These are phyloP conservation scores for Xylaria telfairii DNA, from an alignment of 495 filamentous ascomycete species.

Conservation along the genomic window DNA sequence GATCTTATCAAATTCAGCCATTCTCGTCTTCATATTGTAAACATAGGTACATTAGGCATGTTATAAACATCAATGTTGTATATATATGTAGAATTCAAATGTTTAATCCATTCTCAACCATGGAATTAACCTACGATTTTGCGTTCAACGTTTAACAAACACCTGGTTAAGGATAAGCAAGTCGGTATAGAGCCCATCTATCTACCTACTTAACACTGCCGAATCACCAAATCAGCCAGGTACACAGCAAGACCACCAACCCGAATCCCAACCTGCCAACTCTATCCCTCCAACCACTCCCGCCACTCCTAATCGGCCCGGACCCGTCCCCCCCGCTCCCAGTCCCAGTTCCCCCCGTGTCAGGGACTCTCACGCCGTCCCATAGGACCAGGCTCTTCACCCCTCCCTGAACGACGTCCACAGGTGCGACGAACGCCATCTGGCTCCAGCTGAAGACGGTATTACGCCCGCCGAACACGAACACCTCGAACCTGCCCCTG, in stretches of 20 bases:
- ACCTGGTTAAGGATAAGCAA: too few relatives aligned
- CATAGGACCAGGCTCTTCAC: slow-evolving; percentile 33
- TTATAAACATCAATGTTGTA: too few relatives aligned
- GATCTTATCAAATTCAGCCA: too few relatives aligned
- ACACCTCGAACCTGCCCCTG: slow-evolving; percentile 59
- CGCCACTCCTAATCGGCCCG: neutral
- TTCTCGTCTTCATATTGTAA: too few relatives aligned
- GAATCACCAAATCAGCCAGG: neutral
- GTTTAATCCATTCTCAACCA: too few relatives aligned
- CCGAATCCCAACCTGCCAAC: neutral
- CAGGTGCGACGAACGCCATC: slow-evolving; percentile 63
- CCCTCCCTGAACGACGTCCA: slow-evolving; percentile 45
- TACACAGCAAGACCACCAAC: neutral
- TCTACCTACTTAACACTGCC: too few relatives aligned
- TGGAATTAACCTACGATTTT: too few relatives aligned
- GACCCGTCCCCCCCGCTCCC: neutral
- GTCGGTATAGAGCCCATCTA: too few relatives aligned
- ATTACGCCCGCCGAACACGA: slow-evolving; percentile 61
- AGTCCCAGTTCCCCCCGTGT: neutral
- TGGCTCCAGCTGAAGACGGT: slow-evolving; percentile 59
- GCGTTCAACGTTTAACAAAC: too few relatives aligned
- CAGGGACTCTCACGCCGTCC: slow-evolving; percentile 11
- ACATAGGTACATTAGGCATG: too few relatives aligned
- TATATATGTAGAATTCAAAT: too few relatives aligned
- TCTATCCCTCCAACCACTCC: neutral